Base-by-base conservation (phyloP, 2,329 filamentous ascomycete species). In the Fusarium nanum region DNA sequence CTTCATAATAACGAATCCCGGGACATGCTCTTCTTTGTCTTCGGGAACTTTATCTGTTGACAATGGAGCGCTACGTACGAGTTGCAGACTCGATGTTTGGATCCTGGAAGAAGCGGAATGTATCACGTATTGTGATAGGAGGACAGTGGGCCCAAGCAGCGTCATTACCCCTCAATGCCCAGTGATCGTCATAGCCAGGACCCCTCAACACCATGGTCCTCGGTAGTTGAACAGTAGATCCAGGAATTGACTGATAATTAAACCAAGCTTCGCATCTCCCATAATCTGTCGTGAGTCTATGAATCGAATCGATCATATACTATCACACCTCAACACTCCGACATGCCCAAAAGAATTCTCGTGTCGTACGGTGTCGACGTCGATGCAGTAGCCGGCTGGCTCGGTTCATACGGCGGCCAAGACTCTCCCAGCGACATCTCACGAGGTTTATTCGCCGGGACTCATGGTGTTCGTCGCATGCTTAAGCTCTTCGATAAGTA, bases 371-470 rank as follows among this genome's bases (percentile, higher is more conserved):
- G 90, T 5, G 89, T 93, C 25, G 91, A 93, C 66, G 89, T 93
- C 27, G 91, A 93, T 69, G 91, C 91, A n/a, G 89, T 93, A 3
- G 88, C 91, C 3, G 91, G 91, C 11, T 93, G 91, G 92, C 82
- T 93, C 1, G 91, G 91, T 1, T 91, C 88, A 0, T 93, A 94
- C 73, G 90, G 90, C 18, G 91, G 92, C 40, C 87, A 93, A 77
- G 91, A 93, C 75, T 90, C 87, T 10, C 88, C 87, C 2, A 91
- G 86, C 74, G 54, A 60, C 28, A 68, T 68, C 4, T 65, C 45
- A 13, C 37, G 45, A 22, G 53, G 65, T n/a, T 79, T 92, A 30
- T 94, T 88, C 71, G 91, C 92, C 3, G 91, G 91, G 18, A 91
- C 89, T 0, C 82, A 91, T 34, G 90, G 90, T 41, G 88, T 87